These are phyloP conservation scores for Enterocytospora artemiae DNA, from an alignment of 371 early-diverging fungal species.

Conservation along the genomic window DNA sequence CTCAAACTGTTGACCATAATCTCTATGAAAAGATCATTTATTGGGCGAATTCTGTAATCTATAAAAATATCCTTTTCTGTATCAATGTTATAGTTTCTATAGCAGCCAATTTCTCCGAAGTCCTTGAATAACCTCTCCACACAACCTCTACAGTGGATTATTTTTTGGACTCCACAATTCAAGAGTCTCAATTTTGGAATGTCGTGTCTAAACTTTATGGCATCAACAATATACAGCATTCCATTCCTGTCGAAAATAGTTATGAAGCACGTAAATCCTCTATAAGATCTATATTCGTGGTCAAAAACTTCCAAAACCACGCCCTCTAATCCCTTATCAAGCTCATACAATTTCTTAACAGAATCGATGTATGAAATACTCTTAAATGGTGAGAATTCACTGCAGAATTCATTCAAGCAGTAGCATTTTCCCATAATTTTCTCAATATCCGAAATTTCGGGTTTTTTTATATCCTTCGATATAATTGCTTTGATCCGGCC, in stretches of 20 bases:
- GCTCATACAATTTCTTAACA: conserved; percentile 4
- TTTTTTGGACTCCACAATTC: conserved; percentile 30
- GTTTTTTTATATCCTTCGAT: conserved; percentile 19
- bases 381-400: neutral
- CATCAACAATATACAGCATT: conserved; percentile 34
- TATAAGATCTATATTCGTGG: conserved; percentile 49
- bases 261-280: conserved; percentile 44
- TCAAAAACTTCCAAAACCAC: conserved; percentile 44
- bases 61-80: conserved; percentile 17
- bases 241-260: conserved; percentile 9
- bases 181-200: conserved; percentile 21
- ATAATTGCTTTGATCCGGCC: conserved; percentile 5
- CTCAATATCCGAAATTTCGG: conserved; percentile 5
- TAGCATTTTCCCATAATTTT: conserved; percentile 1
- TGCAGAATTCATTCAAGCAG: neutral
- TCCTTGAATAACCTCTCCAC: conserved; percentile 22
- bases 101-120: conserved; percentile 35
- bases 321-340: conserved; percentile 7
- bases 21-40: neutral
- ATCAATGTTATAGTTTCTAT: conserved; percentile 5
- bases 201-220: conserved; percentile 19
- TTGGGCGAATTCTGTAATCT: conserved; percentile 42
- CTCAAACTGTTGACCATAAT: neutral
- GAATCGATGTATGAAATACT: conserved; percentile 1
- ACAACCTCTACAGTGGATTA: conserved; percentile 15